A percentile compares a stretch with the other conserved stretches of the same genome.
Evolutionary conservation across 2,329 filamentous ascomycete species (phyloP).

Genomic region (Thielaviopsis populi): DNA sequence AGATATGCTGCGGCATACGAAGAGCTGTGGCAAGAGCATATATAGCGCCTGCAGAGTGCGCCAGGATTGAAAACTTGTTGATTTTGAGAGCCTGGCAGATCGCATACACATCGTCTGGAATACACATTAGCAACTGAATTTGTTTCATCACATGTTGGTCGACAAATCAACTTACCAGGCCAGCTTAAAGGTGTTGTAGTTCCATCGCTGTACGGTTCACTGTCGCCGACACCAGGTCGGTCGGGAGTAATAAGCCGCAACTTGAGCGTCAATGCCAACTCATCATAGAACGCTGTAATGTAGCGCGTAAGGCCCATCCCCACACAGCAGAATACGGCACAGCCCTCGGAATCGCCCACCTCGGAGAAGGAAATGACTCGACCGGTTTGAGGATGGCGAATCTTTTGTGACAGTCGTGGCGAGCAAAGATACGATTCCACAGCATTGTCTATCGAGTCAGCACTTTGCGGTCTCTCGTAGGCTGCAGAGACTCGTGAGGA

Average conservation of each 20-base stretch:
- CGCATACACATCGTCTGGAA: constrained; percentile 63
- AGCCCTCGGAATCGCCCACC: constrained; percentile 82
- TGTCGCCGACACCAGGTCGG: constrained; percentile 83
- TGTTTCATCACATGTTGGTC: not conserved
- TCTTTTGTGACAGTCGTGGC: constrained; percentile 73
- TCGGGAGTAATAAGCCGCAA: constrained; percentile 86
- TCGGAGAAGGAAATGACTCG: constrained; percentile 90
- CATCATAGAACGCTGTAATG: constrained; percentile 94
- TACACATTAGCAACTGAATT: not conserved
- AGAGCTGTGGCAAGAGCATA: constrained; percentile 91
- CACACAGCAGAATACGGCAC: constrained; percentile 88
- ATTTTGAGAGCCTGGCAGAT: constrained; percentile 88
- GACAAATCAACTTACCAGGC: constrained; percentile 51
- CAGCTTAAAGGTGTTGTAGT: constrained; percentile 79
- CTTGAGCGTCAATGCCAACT: constrained; percentile 76
- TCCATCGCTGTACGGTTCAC: constrained; percentile 67
- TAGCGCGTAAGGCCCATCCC: constrained; percentile 96
- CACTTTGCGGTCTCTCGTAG: constrained; percentile 60
- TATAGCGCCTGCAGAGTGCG: constrained; percentile 93
- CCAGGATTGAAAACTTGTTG: constrained; percentile 88
- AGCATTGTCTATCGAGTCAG: constrained; percentile 77
- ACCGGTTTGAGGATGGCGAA: constrained; percentile 71
- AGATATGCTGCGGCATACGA: constrained; percentile 89
- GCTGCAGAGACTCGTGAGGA: constrained; percentile 28
- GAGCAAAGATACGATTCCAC: constrained; percentile 75